Evolutionary conservation across 768 basidiomycete genomes (phyloP).

Genomic region (Serendipita sp.): DNA sequence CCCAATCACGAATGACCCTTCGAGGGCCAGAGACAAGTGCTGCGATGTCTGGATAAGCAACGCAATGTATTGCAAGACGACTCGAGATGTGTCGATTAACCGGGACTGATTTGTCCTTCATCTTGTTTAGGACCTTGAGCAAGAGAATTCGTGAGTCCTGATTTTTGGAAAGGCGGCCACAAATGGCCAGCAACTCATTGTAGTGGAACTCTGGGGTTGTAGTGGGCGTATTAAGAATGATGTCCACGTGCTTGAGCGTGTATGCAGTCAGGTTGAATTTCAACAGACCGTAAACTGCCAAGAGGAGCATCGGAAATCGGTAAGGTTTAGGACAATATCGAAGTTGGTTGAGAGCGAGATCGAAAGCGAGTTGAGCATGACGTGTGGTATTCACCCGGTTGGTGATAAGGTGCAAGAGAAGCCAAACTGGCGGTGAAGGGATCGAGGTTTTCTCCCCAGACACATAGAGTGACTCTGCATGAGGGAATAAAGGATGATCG

Average conservation of each 20-base stretch:
- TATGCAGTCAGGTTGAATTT: neutral
- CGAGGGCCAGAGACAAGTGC: neutral
- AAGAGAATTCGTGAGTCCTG: neutral
- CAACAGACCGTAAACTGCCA: neutral
- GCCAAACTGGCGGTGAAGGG: neutral
- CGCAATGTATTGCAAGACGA: neutral
- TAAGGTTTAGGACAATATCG: neutral
- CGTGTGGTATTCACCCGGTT: neutral
- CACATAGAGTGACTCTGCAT: neutral
- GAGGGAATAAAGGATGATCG: neutral
- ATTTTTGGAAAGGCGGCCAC: neutral
- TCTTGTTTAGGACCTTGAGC: neutral
- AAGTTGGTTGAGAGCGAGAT: neutral
- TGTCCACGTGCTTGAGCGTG: neutral
- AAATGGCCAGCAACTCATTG: constrained; percentile 4
- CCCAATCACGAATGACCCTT: no score
- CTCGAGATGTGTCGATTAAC: neutral
- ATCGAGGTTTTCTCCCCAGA: neutral
- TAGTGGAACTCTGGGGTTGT: neutral
- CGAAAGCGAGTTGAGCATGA: neutral
- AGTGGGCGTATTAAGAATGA: neutral
- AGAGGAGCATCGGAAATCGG: neutral
- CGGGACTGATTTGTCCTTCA: neutral
- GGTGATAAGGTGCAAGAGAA: neutral
- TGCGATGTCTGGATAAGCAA: neutral